Evolutionary conservation across 805 yeast genomes (phyloP).

Genomic region (Kazachstania bromeliacearum): DNA sequence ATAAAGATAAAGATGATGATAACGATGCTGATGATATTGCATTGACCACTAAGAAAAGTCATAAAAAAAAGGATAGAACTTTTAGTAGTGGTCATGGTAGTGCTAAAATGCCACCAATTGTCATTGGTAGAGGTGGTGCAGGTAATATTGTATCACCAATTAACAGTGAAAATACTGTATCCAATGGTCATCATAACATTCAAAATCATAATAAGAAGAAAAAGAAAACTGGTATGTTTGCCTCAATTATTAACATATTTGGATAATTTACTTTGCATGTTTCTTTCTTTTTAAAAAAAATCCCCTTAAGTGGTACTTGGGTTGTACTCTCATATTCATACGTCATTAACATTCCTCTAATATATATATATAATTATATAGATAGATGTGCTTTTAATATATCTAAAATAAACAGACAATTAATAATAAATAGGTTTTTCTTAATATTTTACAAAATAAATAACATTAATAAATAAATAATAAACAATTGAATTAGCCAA

Average conservation of each 20-base stretch:
- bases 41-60: not conserved
- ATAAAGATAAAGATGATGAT: not conserved
- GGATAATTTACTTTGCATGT: conserved; percentile 2
- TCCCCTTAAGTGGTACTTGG: too few relatives aligned
- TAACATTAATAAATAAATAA: not conserved
- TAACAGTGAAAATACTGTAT: conserved; percentile 1
- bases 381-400: not conserved
- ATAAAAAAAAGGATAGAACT: conserved; percentile 1
- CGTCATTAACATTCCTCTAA: not conserved
- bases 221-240: conserved; percentile 5
- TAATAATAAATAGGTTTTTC: not conserved
- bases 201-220: conserved; percentile 3
- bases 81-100: not conserved
- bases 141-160: conserved; percentile 28
- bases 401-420: too few relatives aligned
- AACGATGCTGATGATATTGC: not conserved
- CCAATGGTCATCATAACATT: conserved; percentile 1
- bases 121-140: conserved; percentile 30
- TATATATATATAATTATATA: too few relatives aligned
- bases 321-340: too few relatives aligned
- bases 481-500: conserved; percentile 2
- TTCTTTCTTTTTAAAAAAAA: too few relatives aligned
- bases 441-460: not conserved
- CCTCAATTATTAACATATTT: conserved; percentile 6
- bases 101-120: conserved; percentile 8